Base-by-base conservation (phyloP, 192 early-diverging fungal species). In the Tieghemiomyces parasiticus region DNA sequence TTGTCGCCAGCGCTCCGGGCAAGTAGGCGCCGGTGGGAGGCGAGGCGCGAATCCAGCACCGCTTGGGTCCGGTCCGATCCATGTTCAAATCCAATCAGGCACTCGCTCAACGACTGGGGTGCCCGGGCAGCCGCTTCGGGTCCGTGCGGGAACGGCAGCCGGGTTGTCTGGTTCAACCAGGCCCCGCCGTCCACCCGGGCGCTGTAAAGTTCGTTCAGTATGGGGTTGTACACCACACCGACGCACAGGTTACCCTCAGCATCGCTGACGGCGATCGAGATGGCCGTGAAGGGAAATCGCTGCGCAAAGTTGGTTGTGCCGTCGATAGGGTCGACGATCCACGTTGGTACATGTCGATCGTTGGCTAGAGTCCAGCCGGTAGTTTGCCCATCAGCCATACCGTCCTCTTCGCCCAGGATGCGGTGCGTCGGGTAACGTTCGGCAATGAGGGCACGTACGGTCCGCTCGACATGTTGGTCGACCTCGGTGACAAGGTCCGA, bases 251-350 rank as follows among this genome's bases (percentile, higher is more conserved):
- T 76, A 66, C 58, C 81, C 76, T 61, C 83, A 74, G 50, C 90
- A 70, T 1, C 85, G 75, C n/a, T n/a, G 59, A 98, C 65, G 2
- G 78, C 92, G 53, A 98, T 91, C n/a, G 84, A 89, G 47, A 95
- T 79, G 53, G 82, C 81, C 3, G 87, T 84, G 68, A 82, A 93
- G 0, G 90, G 95, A 59, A 91, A 88, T 12, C 77, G n/a, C n/a
- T 83, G 81, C 20, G 80, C 76, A 70, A 91, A 89, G 72, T 89
- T 84, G 66, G 83, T 83, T 19, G 84, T 86, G 26, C 87, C 85
- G 61, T 88, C 82, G 61, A 90, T 81, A 1, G 93, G 93, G 63
- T 96, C 90, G 24, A 94, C 85, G 47, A 92, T 83, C 90, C 91
- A 93, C 0, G 91, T 92, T 13, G 88, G 89, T n/a, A n/a, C n/a